Percentiles rank a stretch among this genome's conserved stretches.
Evolutionary conservation across 2,329 filamentous ascomycete species (phyloP).

Genomic region (Paecilomyces niveus): DNA sequence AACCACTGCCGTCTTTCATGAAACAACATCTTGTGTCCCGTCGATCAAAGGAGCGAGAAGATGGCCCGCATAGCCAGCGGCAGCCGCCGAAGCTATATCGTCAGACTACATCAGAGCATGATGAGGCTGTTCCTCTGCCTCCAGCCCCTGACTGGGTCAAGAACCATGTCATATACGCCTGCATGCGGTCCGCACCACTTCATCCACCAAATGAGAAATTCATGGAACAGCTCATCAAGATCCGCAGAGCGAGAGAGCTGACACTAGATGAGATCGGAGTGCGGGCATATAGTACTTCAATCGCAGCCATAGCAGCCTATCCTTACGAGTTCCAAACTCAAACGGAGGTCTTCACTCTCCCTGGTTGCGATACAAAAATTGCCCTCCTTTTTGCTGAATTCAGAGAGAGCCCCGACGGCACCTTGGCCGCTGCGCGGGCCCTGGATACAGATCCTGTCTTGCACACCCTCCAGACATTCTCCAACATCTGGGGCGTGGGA

Average conservation of each 20-base stretch:
- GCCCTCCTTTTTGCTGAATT: slow-evolving; percentile 72
- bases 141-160: slow-evolving; percentile 63
- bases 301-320: slow-evolving; percentile 77
- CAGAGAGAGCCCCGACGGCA: slow-evolving; percentile 49
- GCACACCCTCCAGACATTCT: slow-evolving; percentile 61
- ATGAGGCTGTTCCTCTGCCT: slow-evolving; percentile 52
- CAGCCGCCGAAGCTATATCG: slow-evolving; percentile 48
- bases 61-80: slow-evolving; percentile 14
- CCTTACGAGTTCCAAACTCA: slow-evolving; percentile 49
- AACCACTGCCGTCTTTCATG: slow-evolving; percentile 4
- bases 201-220: slow-evolving; percentile 68
- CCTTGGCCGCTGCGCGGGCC: slow-evolving; percentile 56
- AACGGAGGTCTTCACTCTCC: slow-evolving; percentile 48
- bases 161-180: slow-evolving; percentile 63
- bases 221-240: slow-evolving; percentile 64
- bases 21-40: slow-evolving; percentile 9
- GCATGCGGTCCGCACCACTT: slow-evolving; percentile 66
- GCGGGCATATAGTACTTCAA: slow-evolving; percentile 79
- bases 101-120: slow-evolving; percentile 72
- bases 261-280: slow-evolving; percentile 71
- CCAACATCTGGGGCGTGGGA: slow-evolving; percentile 88
- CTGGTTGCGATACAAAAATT: slow-evolving; percentile 76
- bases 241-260: slow-evolving; percentile 64
- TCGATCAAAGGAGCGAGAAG: slow-evolving; percentile 15
- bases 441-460: slow-evolving; percentile 60